phyloP scores from a whole-genome alignment of 371 early-diverging fungal genomes.

The Saksenaea oblongispora region DNA sequence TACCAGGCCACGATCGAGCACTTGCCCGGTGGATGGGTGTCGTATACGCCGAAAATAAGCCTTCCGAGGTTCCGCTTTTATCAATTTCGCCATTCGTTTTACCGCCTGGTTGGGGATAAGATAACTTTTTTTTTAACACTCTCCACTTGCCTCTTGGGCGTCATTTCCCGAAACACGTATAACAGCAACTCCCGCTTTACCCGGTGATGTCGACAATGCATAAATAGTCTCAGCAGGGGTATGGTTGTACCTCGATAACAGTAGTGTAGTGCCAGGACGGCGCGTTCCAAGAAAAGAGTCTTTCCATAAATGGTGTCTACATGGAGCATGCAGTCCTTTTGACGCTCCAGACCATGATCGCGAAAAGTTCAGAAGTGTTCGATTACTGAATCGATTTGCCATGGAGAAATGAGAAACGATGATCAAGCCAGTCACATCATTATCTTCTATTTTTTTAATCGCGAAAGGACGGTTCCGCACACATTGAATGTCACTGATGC shows the following conservation, averaged over 20 bases:
- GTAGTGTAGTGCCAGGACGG: not conserved
- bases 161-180: slow-evolving; percentile 73
- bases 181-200: slow-evolving; percentile 82
- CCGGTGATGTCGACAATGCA: slow-evolving; percentile 76
- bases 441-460: not conserved
- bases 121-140: not conserved
- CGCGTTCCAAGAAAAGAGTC: not conserved
- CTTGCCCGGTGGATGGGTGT: slow-evolving; percentile 49
- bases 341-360: not conserved
- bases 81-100: slow-evolving; percentile 10
- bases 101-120: not conserved
- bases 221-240: slow-evolving; percentile 57
- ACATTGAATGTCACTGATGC: not conserved
- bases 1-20: slow-evolving; percentile 65
- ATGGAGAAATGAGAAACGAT: not conserved
- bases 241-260: not conserved
- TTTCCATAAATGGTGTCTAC: not conserved
- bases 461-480: not conserved
- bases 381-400: not conserved
- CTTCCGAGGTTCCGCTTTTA: slow-evolving; percentile 40
- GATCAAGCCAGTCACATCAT: not conserved
- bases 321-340: not conserved
- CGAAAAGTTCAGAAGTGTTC: not conserved
- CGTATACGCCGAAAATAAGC: slow-evolving; percentile 53
- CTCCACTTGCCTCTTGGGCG: slow-evolving; percentile 46